Evolutionary conservation across 257 asterid species (phyloP), one percentile per base, ranked within the genome.

Genomic region (Coffea eugenioides): DNA sequence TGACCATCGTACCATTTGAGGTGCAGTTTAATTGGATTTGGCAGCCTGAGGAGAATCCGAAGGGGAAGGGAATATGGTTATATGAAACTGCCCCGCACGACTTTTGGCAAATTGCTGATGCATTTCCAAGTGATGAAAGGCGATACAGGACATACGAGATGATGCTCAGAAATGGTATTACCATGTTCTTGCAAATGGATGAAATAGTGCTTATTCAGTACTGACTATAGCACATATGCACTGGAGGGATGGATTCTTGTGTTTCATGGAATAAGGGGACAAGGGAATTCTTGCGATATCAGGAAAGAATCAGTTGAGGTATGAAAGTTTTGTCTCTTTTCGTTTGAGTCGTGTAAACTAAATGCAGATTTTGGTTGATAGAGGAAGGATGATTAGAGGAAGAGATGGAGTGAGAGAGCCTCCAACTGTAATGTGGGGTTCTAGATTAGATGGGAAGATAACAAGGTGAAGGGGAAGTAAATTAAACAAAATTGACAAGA

Each of bases 11-110:
- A 48, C 86, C 91, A 81, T 86, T 87, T 72, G 83, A 61, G 81
- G 87, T 84, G 87, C 98, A 94, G 66, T 87, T 89, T 36, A 94
- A 83, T 16, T 25, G 93, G 86, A 94, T 92, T 74, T 81, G 74
- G 82, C 98, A 94, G 77, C 85, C 90, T 43, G 83, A 10, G 6
- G 98, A 92, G 83, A 92, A 92, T 72, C 98, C 98, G 80, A 94
- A 94, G 0, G 97, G 92, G 80, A 82, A 92, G 0, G 86, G 90
- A 77, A 94, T 84, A 4, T 66, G 71, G 45, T 73, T 77, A 1
- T 41, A 15, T 6, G 45, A 1, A 5, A 25, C 73, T 20, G 67
- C 75, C 49, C 95, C 97, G 80, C 98, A 94, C 27, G 90, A 74
- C 65, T 77, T 89, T 16, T 82, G 81, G 85, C 97, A 94, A 7